Evolutionary conservation across 2,329 filamentous ascomycete species (phyloP).

Genomic region (Hypoxylon sp.): DNA sequence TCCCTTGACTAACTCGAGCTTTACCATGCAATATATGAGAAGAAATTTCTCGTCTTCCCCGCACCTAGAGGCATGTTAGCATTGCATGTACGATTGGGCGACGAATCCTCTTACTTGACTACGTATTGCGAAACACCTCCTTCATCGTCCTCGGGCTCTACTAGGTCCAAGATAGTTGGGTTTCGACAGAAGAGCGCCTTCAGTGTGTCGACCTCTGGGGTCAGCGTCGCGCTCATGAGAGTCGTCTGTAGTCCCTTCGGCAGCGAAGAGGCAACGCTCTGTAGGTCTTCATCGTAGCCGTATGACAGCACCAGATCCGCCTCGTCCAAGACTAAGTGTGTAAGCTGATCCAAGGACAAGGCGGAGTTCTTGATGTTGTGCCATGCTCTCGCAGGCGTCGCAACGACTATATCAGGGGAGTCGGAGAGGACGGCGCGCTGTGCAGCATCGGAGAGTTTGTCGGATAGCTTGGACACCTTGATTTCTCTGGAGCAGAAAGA

Average conservation of each 20-base stretch:
- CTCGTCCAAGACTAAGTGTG: constrained; percentile 90
- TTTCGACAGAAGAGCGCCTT: constrained; percentile 87
- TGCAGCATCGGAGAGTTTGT: constrained; percentile 90
- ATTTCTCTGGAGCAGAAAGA: constrained; percentile 88
- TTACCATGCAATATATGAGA: constrained; percentile 92
- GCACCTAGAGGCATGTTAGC: constrained; percentile 64
- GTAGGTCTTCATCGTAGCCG: constrained; percentile 90
- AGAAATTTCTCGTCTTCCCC: constrained; percentile 98
- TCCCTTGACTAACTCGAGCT: constrained; percentile 91
- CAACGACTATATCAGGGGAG: constrained; percentile 87
- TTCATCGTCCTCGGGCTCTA: constrained; percentile 82
- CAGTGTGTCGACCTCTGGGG: constrained; percentile 85
- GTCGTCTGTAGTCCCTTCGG: constrained; percentile 90
- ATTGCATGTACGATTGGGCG: neutral
- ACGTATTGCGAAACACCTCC: constrained; percentile 87
- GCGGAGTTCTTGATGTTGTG: constrained; percentile 79
- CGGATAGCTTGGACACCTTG: constrained; percentile 84
- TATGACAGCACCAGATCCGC: constrained; percentile 94
- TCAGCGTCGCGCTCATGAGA: constrained; percentile 93
- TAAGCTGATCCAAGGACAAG: constrained; percentile 76
- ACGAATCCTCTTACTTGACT: constrained; percentile 70
- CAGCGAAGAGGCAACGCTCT: constrained; percentile 79
- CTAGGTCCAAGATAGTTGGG: constrained; percentile 82
- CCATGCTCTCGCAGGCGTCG: constrained; percentile 87
- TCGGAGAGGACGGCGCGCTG: constrained; percentile 88